These are phyloP conservation scores for Geranium brycei DNA, from an alignment of 345 rosid genomes.

Conservation along the genomic window DNA sequence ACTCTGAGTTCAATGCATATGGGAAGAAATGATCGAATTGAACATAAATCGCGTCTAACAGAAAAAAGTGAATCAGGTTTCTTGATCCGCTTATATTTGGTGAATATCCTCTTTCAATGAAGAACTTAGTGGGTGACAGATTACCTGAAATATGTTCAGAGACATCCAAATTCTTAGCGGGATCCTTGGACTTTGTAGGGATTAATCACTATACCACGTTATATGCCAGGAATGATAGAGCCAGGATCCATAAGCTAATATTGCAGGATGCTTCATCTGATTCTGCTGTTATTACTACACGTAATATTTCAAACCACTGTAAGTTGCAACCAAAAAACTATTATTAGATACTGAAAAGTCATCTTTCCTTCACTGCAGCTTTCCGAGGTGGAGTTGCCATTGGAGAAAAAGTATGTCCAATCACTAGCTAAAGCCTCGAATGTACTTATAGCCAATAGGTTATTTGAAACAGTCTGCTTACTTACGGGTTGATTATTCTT, in stretches of 20 bases:
- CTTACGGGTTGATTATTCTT: conserved; percentile 14
- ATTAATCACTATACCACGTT: conserved; percentile 77
- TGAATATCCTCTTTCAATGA: conserved; percentile 69
- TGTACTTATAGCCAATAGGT: not conserved
- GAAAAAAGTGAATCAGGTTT: conserved; percentile 42
- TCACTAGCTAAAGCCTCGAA: conserved; percentile 3
- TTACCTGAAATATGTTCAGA: conserved; percentile 47
- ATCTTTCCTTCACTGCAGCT: conserved; percentile 28
- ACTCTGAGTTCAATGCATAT: not conserved
- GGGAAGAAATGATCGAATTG: not conserved
- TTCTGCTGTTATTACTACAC: conserved; percentile 57
- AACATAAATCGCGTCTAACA: conserved; percentile 6
- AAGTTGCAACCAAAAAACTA: not conserved
- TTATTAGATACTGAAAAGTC: not conserved
- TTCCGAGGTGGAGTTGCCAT: conserved; percentile 55
- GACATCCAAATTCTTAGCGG: conserved; percentile 35
- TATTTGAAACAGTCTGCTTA: conserved; percentile 11
- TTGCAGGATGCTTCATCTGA: conserved; percentile 79
- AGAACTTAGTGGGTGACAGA: conserved; percentile 51
- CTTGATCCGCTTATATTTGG: conserved; percentile 78
- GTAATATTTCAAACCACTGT: conserved; percentile 29
- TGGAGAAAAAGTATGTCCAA: conserved; percentile 62
- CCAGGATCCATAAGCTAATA: conserved; percentile 51
- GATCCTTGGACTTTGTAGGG: conserved; percentile 60
- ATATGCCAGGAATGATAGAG: conserved; percentile 61